Evolutionary conservation across 352 stramenopile species (phyloP), one percentile per base, ranked within the genome.

Genomic region (Plasmopara halstedii): DNA sequence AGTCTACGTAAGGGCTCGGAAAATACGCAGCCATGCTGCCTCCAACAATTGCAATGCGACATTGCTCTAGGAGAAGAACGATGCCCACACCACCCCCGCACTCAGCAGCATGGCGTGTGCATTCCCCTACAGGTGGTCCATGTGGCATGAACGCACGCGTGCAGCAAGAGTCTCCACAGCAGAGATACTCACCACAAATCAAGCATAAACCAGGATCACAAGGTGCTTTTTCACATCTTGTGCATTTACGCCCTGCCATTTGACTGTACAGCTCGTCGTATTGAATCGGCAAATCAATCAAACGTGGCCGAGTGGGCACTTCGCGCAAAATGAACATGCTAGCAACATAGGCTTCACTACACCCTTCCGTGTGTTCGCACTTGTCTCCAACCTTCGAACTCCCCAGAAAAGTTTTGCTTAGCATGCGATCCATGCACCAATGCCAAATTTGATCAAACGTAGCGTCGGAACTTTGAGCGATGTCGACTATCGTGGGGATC

Each of bases 311-410:
- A 19, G 50, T 58, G n/a, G 59, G 42, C 6, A 72, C 46, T 43
- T 94, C 80, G 18, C 82, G 79, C 17, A 94, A 41, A 39, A 94
- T 89, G 39, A 94, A 94, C 80, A 94, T 91, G 56, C 80, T 94
- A 25, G 82, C 82, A 18, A 90, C 73, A 49, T 92, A 94, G 13
- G 73, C 76, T 43, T 94, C 82, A 50, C 82, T 87, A 47, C 73
- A 85, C 15, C 80, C 75, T 54, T 94, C 82, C 11, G 80, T 85
- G 53, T 94, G 82, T 42, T 94, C 82, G 46, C 82, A 94, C 47
- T 82, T 87, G 45, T 89, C 80, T 14, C 80, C 75, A 35, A 63
- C 64, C 44, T 85, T 89, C 0, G 62, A 74, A 23, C 67, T 80
- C 9, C 75, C 79, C 35, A 94, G 33, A 25, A 73, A 74, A 17